These are phyloP conservation scores for Boletus vermiculosoides DNA, from an alignment of 768 basidiomycete species.

Conservation along the genomic window DNA sequence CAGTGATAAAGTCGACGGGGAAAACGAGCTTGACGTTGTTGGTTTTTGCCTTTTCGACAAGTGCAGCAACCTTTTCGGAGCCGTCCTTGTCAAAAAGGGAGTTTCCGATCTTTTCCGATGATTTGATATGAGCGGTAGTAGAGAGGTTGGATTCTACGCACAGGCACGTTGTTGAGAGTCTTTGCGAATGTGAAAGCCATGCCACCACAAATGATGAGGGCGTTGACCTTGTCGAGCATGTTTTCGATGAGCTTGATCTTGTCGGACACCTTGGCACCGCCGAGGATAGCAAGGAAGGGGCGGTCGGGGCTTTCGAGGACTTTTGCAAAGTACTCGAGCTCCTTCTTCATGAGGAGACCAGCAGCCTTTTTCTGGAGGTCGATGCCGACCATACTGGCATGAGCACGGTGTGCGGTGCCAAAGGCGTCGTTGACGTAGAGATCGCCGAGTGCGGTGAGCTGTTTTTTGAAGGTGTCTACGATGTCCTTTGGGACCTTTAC, in stretches of 20 bases:
- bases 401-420: slow-evolving; percentile 96
- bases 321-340: slow-evolving; percentile 98
- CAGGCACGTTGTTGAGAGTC: slow-evolving; percentile 74
- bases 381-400: slow-evolving; percentile 98
- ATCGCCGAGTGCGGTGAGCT: slow-evolving; percentile 89
- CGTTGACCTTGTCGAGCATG: slow-evolving; percentile 98
- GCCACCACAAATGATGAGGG: slow-evolving; percentile 93
- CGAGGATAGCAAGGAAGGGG: slow-evolving; percentile 97
- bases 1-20: slow-evolving; percentile 92
- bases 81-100: slow-evolving; percentile 93
- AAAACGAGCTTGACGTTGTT: slow-evolving; percentile 94
- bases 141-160: slow-evolving; percentile 32
- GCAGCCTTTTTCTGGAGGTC: slow-evolving; percentile 89
- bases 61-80: slow-evolving; percentile 74
- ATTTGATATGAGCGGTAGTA: slow-evolving; percentile 1
- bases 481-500: slow-evolving; percentile 85
- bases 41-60: slow-evolving; percentile 89
- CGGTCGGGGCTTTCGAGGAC: slow-evolving; percentile 91
- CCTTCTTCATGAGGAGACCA: slow-evolving; percentile 97
- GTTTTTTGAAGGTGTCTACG: slow-evolving; percentile 81
- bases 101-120: slow-evolving; percentile 66
- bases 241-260: slow-evolving; percentile 99
- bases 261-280: slow-evolving; percentile 98
- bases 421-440: slow-evolving; percentile 99
- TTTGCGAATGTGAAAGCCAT: slow-evolving; percentile 99